phyloP scores from a whole-genome alignment of 2,329 filamentous ascomycete genomes.

The Talaromyces sp. region DNA sequence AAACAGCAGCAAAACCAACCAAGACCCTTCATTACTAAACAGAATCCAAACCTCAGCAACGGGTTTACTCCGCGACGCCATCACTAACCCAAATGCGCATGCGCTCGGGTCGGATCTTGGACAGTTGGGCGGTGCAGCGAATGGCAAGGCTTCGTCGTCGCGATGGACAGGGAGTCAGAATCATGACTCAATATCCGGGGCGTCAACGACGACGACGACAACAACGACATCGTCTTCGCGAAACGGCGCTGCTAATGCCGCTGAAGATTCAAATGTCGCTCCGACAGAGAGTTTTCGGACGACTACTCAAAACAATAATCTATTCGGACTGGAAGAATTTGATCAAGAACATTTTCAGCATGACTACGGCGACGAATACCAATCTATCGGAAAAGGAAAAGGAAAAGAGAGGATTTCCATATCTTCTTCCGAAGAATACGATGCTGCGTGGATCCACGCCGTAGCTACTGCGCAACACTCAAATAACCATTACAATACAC shows the following conservation, averaged over 20 bases:
- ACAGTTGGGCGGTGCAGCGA: constrained; percentile 14
- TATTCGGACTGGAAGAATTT: not conserved
- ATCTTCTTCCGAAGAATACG: not conserved
- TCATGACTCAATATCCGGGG: not conserved
- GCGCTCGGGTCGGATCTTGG: constrained; percentile 18
- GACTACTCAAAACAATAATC: not conserved
- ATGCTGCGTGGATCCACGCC: not conserved
- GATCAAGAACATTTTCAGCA: not conserved
- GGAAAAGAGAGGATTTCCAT: not conserved
- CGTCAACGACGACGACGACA: not conserved
- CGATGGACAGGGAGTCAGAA: not conserved
- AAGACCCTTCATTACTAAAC: constrained; percentile 21
- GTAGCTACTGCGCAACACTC: not conserved
- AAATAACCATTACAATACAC: not conserved
- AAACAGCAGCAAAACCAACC: constrained; percentile 2
- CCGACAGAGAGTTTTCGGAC: not conserved
- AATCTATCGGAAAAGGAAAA: not conserved
- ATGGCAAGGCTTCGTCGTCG: constrained; percentile 18
- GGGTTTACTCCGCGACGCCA: constrained; percentile 28
- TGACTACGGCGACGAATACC: not conserved
- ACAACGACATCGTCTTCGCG: not conserved
- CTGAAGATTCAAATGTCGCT: too few relatives aligned
- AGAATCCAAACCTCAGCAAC: constrained; percentile 32
- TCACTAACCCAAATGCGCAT: constrained; percentile 18
- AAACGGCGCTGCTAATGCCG: not conserved